Evolutionary conservation across 345 rosid genomes (phyloP).

Genomic region (Citrus reticulata): DNA sequence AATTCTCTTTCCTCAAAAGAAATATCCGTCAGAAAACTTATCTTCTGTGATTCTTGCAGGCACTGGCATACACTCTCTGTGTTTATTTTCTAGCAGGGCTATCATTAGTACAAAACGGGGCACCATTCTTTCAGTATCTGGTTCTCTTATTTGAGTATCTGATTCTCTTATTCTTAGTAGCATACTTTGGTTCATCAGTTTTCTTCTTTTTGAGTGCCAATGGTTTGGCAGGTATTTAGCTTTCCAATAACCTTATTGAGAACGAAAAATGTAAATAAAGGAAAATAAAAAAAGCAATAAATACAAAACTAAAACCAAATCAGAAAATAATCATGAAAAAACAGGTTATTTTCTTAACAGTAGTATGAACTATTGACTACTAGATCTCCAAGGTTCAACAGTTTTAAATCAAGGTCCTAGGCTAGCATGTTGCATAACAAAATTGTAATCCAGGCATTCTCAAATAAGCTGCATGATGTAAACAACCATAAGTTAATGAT

Average conservation of each 20-base stretch:
- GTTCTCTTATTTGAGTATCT: neutral
- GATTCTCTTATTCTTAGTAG: conserved; percentile 12
- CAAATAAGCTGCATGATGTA: no score
- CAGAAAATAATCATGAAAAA: neutral
- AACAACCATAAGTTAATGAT: no score
- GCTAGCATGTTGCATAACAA: neutral
- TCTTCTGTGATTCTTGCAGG: conserved; percentile 21
- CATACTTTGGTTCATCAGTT: conserved; percentile 28
- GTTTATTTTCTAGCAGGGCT: conserved; percentile 30
- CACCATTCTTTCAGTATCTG: conserved; percentile 13
- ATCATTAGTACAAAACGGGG: conserved; percentile 20
- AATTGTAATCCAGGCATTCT: neutral
- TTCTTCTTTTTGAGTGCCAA: conserved; percentile 29
- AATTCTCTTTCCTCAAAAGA: neutral
- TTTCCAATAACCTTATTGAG: neutral
- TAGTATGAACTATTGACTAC: neutral
- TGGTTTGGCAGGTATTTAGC: conserved; percentile 30
- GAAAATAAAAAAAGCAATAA: neutral
- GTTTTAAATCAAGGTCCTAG: no score
- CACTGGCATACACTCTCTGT: conserved; percentile 16
- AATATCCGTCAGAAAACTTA: conserved; percentile 1
- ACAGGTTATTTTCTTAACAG: neutral
- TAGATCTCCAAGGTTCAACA: neutral
- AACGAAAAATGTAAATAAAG: neutral
- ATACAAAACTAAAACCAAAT: neutral